phyloP scores from a whole-genome alignment of 148 eudicot genomes.

The Arctostaphylos glauca region DNA sequence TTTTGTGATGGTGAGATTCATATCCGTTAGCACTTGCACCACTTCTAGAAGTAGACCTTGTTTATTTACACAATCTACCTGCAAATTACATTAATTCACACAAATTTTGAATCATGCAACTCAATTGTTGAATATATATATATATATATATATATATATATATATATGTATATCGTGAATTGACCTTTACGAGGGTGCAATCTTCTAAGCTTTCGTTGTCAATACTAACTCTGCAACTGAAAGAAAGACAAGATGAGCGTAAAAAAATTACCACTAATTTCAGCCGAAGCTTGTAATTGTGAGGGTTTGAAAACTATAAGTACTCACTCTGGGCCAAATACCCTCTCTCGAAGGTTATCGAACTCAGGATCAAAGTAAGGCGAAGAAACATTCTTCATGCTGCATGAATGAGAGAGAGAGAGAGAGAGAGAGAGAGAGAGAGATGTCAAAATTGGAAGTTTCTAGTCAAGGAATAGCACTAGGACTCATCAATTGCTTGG shows the following conservation, averaged over 20 bases:
- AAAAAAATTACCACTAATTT: too few species aligned
- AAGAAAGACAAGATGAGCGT: not conserved
- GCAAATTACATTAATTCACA: not conserved
- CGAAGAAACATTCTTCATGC: slow-evolving; percentile 44
- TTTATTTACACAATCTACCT: slow-evolving; percentile 88
- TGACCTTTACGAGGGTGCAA: slow-evolving; percentile 62
- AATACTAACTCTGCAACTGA: slow-evolving; percentile 55
- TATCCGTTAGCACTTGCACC: slow-evolving; percentile 84
- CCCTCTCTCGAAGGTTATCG: slow-evolving; percentile 52
- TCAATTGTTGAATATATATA: too few species aligned
- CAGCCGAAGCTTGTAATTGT: too few species aligned
- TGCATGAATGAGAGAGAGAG: not conserved
- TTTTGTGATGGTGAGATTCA: slow-evolving; percentile 69
- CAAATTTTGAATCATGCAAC: not conserved
- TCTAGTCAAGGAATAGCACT: not conserved
- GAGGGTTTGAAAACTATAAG: too few species aligned
- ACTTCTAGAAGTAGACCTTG: slow-evolving; percentile 85
- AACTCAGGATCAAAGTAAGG: slow-evolving; percentile 78
- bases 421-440: not conserved
- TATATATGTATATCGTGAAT: too few species aligned
- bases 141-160: too few species aligned
- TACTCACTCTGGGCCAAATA: slow-evolving; percentile 58
- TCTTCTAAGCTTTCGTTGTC: slow-evolving; percentile 56
- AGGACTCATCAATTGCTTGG: not conserved
- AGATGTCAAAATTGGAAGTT: not conserved